A percentile compares a stretch with the other conserved stretches of the same genome.
These are phyloP conservation scores for Acanthamoeba divionensis DNA, from an alignment of 208 protist species.

Conservation along the genomic window DNA sequence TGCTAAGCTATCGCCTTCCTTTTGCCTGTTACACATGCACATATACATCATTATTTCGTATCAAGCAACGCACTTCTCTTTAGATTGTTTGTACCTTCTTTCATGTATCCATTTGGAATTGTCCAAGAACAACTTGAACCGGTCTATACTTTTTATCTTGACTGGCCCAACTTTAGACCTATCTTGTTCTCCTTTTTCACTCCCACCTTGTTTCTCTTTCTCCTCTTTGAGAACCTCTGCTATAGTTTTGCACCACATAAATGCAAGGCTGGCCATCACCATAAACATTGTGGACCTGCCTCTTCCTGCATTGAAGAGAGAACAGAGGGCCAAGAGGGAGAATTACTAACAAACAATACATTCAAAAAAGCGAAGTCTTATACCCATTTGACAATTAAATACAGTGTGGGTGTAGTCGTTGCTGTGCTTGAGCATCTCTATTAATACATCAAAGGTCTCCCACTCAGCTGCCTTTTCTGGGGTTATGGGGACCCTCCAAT, in stretches of 20 bases:
- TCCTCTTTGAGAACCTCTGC: too few species aligned
- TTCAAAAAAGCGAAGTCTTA: background rate
- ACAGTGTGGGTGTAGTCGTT: background rate
- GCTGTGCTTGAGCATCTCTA: background rate
- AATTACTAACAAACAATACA: background rate
- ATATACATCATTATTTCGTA: too few species aligned
- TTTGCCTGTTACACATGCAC: too few species aligned
- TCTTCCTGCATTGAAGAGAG: background rate
- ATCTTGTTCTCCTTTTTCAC: too few species aligned
- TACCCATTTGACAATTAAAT: conserved; percentile 45
- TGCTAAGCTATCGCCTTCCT: background rate
- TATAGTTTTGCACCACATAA: conserved; percentile 28
- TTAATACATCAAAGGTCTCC: background rate
- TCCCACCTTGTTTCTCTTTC: too few species aligned
- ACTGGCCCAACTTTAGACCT: too few species aligned
- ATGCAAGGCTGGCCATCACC: conserved; percentile 29
- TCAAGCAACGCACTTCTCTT: too few species aligned
- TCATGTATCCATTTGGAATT: background rate
- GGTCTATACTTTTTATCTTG: background rate
- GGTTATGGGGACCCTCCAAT: background rate
- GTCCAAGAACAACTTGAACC: background rate
- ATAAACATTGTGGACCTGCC: conserved; percentile 24
- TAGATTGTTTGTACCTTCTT: too few species aligned
- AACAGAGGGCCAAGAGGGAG: background rate
- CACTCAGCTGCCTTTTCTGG: background rate